Base-by-base conservation (phyloP, 768 basidiomycete genomes). In the Mycena galopus region DNA sequence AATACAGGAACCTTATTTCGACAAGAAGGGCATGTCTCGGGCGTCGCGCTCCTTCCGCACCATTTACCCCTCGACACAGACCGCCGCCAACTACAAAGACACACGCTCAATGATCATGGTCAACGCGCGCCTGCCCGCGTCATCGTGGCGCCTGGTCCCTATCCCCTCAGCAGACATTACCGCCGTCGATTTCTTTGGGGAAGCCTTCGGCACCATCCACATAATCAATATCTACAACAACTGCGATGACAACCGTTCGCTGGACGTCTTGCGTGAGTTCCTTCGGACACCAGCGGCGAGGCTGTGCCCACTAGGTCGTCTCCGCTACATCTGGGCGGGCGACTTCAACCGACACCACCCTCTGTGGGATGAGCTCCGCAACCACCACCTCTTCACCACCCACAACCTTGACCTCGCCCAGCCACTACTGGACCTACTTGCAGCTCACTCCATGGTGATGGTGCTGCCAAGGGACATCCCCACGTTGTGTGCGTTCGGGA, bases 371-470 rank as follows among this genome's bases (percentile, higher is more conserved):
- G 47, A 63, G 16, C 10, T 76, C 0, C 79, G 82, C 51, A 58
- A 58, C 14, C 80, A 81, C 51, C 68, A 69, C 27, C 82, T 88
- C 0, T 84, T 88, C 75, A 85, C 82, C 0, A 37, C 39, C 0
- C 11, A 53, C 10, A 77, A 79, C 11, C 61, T 83, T 0, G 61
- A 76, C 0, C 67, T 51, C 0, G 79, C 82, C 0, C 71, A 82
- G 10, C 57, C 42, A 0, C 75, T 88, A 0, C 74, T 87, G 0
- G 62, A 37, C 35, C 14, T 37, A 6, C 6, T 37, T 6, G 14
- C 14, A 14, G 35, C 35, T 14, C n/a, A 59, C 35, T 9, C 6
- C 1, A 59, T 59, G 58, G 25, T 14, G n/a, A 60, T 60, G 58
- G 58, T 25, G 0, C 58, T 60, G 7, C 58, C 58, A 4, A 23